Evolutionary conservation across 208 protist genomes (phyloP), one percentile per base, ranked within the genome.

Genomic region (Herpetomonas tarakana): DNA sequence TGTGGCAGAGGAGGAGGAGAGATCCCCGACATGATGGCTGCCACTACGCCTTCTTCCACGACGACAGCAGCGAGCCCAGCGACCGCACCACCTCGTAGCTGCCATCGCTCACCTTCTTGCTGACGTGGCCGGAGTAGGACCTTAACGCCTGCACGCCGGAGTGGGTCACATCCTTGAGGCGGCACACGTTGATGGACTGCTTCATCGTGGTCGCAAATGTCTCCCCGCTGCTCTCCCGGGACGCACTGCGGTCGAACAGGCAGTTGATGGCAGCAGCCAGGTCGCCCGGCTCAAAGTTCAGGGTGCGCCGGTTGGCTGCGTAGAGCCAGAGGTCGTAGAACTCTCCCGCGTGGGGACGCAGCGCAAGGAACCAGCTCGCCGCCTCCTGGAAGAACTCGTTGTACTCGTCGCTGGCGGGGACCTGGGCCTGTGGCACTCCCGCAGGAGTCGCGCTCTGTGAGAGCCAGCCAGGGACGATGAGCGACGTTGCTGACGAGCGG

Each of bases 261-360:
- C 60, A 69, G 56, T 84, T 84, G n/a, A 84, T 69, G 56, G 64
- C 74, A 19, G 58, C 60, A 35, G 73, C 44, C 30, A 78, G 28
- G 31, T 68, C 58, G 31, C 38, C 22, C 30, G 76, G 72, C 31
- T 56, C 52, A 50, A 68, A 69, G 24, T 50, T 70, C 21, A 81
- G 62, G 1, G 71, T 65, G 49, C 65, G 45, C 12, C 71, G 82
- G 44, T 76, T 74, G 12, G 88, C 78, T 19, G 72, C 73, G 65
- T 87, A 86, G 14, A 76, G 74, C 63, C 78, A 79, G 2, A 93
- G 52, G 30, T 85, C 69, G 55, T 76, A 79, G 26, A 93, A 78
- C 38, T 88, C 68, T 11, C 58, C 53, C 0, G 78, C 78, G 54
- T 88, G 77, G 2, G 74, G 78, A 1, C 83, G 77, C 21, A 90